Conservation (phyloP, 345 rosid genomes). For the Citrus inodora region DNA sequence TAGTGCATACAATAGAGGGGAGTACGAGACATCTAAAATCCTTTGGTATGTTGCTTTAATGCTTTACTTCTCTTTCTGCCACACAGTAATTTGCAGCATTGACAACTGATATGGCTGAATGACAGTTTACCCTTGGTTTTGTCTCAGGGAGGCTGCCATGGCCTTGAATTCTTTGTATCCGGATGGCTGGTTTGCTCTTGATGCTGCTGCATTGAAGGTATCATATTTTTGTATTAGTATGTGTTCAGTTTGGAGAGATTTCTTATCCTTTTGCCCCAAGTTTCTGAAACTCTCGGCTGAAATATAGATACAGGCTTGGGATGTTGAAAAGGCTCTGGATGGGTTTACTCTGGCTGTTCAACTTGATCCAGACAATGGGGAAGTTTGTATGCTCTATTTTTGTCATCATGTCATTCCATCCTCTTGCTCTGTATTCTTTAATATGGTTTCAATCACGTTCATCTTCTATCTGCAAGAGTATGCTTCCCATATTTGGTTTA, state of each 20-base stretch:
- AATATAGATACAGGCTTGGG: constrained; percentile 55
- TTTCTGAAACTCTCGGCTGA: constrained; percentile 15
- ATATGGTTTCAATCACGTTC: neutral
- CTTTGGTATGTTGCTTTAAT: constrained; percentile 58
- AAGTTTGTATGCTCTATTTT: constrained; percentile 66
- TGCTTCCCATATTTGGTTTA: neutral
- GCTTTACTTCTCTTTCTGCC: neutral
- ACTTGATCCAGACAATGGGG: constrained; percentile 98
- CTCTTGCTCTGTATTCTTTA: neutral
- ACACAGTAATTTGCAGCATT: neutral
- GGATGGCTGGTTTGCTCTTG: constrained; percentile 99
- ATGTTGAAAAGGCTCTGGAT: constrained; percentile 85
- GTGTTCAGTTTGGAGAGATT: neutral
- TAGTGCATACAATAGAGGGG: constrained; percentile 81
- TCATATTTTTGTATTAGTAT: constrained; percentile 10
- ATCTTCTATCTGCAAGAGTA: neutral
- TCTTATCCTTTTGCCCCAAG: neutral
- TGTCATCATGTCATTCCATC: neutral
- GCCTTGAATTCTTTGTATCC: constrained; percentile 83
- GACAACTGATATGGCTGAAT: constrained; percentile 14
- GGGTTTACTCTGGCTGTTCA: constrained; percentile 84
- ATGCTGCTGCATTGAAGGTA: constrained; percentile 96
- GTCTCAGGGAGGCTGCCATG: constrained; percentile 91
- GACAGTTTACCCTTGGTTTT: constrained; percentile 15
- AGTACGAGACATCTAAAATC: constrained; percentile 69